phyloP scores from a whole-genome alignment of 805 yeast genomes.

The Schwanniomyces polymorphus region DNA sequence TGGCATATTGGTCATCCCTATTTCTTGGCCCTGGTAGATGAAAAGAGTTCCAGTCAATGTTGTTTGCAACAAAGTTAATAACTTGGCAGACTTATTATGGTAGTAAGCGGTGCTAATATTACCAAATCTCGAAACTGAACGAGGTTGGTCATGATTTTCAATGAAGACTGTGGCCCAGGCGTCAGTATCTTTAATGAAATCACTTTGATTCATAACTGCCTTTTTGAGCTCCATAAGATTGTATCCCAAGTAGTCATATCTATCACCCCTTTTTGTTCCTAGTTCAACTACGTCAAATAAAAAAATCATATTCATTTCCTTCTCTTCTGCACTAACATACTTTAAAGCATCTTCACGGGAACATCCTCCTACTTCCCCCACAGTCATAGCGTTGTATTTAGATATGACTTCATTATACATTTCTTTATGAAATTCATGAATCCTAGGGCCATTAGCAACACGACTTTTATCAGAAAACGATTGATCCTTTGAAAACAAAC shows the following conservation, averaged over 20 bases:
- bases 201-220: constrained; percentile 32
- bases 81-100: constrained; percentile 47
- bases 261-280: constrained; percentile 36
- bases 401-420: constrained; percentile 43
- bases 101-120: constrained; percentile 35
- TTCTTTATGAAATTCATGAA: constrained; percentile 58
- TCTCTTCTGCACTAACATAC: constrained; percentile 40
- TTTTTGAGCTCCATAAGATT: constrained; percentile 41
- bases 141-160: constrained; percentile 62
- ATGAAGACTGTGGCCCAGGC: constrained; percentile 57
- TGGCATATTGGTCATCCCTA: constrained; percentile 54
- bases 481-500: too few relatives aligned
- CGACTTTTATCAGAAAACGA: too few relatives aligned
- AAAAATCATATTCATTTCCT: constrained; percentile 39
- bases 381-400: constrained; percentile 54
- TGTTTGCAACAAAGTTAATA: constrained; percentile 45
- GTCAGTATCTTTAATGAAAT: constrained; percentile 48
- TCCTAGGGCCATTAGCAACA: constrained; percentile 57
- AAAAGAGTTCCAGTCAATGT: constrained; percentile 55
- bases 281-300: constrained; percentile 33
- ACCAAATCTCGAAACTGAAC: constrained; percentile 55
- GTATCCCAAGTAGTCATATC: constrained; percentile 35
- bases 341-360: constrained; percentile 41
- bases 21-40: constrained; percentile 62
- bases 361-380: constrained; percentile 55